phyloP scores from a whole-genome alignment of 768 basidiomycete genomes.

The Xerocomellus chrysenteron region DNA sequence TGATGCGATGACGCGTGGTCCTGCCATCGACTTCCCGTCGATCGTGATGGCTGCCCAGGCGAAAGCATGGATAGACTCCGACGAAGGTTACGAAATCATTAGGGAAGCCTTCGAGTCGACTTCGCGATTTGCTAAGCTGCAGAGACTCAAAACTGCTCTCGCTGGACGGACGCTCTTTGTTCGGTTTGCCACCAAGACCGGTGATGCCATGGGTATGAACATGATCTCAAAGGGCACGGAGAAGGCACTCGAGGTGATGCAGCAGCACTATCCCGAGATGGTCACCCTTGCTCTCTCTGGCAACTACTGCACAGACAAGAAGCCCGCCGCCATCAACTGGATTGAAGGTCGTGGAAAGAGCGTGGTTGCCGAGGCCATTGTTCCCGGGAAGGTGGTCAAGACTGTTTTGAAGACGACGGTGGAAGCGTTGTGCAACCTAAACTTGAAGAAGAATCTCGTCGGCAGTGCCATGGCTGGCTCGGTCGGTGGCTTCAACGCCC shows the following conservation, averaged over 20 bases:
- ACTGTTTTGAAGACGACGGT: conserved; percentile 95
- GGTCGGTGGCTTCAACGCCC: conserved; percentile 98
- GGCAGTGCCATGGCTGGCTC: conserved; percentile 98
- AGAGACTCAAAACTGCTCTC: conserved; percentile 82
- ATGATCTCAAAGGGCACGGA: conserved; percentile 99
- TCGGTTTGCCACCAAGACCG: conserved; percentile 91
- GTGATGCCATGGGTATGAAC: conserved; percentile 99
- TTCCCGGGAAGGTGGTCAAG: conserved; percentile 87
- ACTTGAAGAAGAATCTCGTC: conserved; percentile 95
- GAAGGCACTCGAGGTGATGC: conserved; percentile 82
- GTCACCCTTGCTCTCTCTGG: conserved; percentile 86
- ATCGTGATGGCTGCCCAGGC: conserved; percentile 79
- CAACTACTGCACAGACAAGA: conserved; percentile 99
- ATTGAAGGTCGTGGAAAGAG: conserved; percentile 99
- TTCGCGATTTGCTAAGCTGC: conserved; percentile 86
- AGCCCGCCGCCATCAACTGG: conserved; percentile 99
- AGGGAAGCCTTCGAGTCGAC: conserved; percentile 92
- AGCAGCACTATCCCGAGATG: conserved; percentile 86
- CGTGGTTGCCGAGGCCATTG: conserved; percentile 91
- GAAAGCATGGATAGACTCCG: conserved; percentile 83
- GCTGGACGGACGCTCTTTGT: conserved; percentile 94
- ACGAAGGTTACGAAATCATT: conserved; percentile 73
- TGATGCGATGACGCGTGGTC: conserved; percentile 98
- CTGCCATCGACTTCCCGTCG: conserved; percentile 94
- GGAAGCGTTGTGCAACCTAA: conserved; percentile 82